Base-by-base conservation (phyloP, 2,329 filamentous ascomycete genomes). In the Eutypa lata region DNA sequence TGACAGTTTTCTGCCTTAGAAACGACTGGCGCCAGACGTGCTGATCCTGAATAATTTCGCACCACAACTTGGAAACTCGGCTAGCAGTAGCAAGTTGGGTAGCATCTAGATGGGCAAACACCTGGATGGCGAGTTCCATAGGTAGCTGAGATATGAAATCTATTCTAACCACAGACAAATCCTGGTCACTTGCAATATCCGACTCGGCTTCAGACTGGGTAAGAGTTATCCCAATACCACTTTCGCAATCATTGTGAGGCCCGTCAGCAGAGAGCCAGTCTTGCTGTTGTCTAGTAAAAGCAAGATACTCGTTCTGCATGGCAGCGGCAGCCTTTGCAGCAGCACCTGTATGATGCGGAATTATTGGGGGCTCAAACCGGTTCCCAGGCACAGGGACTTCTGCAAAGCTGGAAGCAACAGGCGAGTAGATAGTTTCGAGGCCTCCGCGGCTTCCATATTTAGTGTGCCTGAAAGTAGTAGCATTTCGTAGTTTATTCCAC, bases 21-120 rank as follows among this genome's bases (percentile, higher is more conserved):
- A 86, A 87, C 1, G 82, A 83, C 61, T 84, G 79, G 16, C 82
- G 76, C 84, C 84, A 87, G 46, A 87, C 76, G 61, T 86, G 80
- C 59, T 80, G 79, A 57, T 81, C 82, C 26, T 68, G 63, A 3
- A 76, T 68, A 1, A 79, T 65, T 13, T 64, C 53, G 38, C 73
- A 64, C 84, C 84, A 87, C 5, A 59, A 57, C 26, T 63, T 73
- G 13, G 76, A 84, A 2, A 86, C 83, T 21, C 67, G 63, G 46
- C 75, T 73, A 1, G 78, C 77, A 11, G 73, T 75, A 10, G 71
- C 69, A 13, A 87, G 71, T 1, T 77, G 76, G 2, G 72, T 53
- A 8, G 79, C 78, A 55, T 86, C 82, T 3, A 87, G 72, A 49
- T 79, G 71, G 5, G 79, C 74, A 10, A 87, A 71, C 22, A 87